Base-by-base conservation (phyloP, 208 protist species). In the Leishmania turanica region DNA sequence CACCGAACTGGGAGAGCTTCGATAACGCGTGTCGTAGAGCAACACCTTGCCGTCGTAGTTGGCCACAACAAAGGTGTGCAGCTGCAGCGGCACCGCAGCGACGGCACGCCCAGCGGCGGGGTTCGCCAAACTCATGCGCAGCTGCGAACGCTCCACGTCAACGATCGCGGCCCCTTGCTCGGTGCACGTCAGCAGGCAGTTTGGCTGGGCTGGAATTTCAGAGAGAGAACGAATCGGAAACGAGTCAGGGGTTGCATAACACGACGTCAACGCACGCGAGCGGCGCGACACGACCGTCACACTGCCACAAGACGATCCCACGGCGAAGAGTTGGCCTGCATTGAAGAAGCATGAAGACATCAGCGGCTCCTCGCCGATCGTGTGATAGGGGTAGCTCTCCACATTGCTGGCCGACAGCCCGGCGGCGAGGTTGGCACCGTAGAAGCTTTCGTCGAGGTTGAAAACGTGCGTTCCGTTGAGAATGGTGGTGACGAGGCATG, bases 21-120 rank as follows among this genome's bases (percentile, higher is more conserved):
- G 56, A 40, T 76, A 62, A 34, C 90, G 87, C 31, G 80, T 83
- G 81, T 94, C 90, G 77, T 92, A 92, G 5, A 94, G 79, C 8
- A 94, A 77, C 66, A 90, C 90, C 80, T 91, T 92, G 42, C 90
- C 90, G 69, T 94, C 90, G 88, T 92, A 94, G 75, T 91, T 90
- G 9, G 90, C 88, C 40, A 92, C 89, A 0, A 75, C 87, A 47
- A 91, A 84, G 66, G 81, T 85, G 83, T 79, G 27, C 8, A 79
- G 64, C 56, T 58, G 56, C 40, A 92, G 69, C n/a, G 87, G 72
- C 13, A 80, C 75, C n/a, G 87, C 84, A 2, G 79, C 84, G 27
- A 94, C 84, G 19, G 83, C 84, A 27, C 88, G 84, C 34, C 82
- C 78, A 24, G 89, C 74, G 27, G 84, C 84, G 1, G 88, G 90